Evolutionary conservation across 257 asterid genomes (phyloP).

Genomic region (Nemophila menziesii): DNA sequence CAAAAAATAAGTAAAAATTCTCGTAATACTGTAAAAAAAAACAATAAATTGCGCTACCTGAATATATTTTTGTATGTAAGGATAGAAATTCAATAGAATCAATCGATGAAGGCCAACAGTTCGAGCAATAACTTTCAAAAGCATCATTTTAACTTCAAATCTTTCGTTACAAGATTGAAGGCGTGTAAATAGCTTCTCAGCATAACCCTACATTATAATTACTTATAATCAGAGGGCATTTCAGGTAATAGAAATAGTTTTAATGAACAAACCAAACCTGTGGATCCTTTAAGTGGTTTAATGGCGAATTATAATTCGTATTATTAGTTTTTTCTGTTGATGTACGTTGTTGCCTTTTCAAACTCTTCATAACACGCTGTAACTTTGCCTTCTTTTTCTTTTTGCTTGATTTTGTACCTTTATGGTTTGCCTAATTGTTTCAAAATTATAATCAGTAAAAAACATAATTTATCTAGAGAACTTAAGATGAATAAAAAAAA

Average conservation of each 20-base stretch:
- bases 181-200: constrained; percentile 81
- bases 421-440: constrained; percentile 56
- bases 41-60: constrained; percentile 42
- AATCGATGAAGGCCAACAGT: constrained; percentile 80
- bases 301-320: constrained; percentile 61
- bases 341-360: constrained; percentile 87
- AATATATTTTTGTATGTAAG: constrained; percentile 68
- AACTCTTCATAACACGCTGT: constrained; percentile 75
- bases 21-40: constrained; percentile 8
- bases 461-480: neutral
- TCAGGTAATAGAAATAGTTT: constrained; percentile 5
- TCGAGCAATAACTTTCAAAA: constrained; percentile 80
- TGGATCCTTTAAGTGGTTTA: constrained; percentile 86
- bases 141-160: constrained; percentile 93
- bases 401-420: constrained; percentile 89
- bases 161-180: constrained; percentile 53
- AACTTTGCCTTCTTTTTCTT: constrained; percentile 96
- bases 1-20: constrained; percentile 7
- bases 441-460: neutral
- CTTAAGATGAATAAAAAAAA: constrained; percentile 1
- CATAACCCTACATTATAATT: constrained; percentile 56
- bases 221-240: constrained; percentile 7
- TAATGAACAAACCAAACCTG: constrained; percentile 39
- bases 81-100: constrained; percentile 58
- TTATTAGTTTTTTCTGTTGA: constrained; percentile 42